Evolutionary conservation across 352 stramenopile genomes (phyloP).

Genomic region (Phytopythium delawarense): DNA sequence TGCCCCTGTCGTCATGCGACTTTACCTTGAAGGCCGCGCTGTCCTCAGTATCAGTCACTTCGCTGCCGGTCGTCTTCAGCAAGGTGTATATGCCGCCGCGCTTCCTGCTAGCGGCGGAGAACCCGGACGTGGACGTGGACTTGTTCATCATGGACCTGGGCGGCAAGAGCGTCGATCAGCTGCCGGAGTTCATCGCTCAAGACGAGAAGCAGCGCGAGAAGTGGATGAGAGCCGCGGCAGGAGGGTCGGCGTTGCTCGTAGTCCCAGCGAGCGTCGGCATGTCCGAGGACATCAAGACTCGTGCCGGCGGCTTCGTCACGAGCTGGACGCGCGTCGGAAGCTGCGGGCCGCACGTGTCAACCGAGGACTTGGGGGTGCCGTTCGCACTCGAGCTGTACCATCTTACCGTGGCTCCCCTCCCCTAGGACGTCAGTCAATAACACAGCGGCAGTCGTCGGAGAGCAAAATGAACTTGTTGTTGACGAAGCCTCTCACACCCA

Average conservation of each 20-base stretch:
- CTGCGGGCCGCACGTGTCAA: conserved; percentile 55
- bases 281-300: background rate
- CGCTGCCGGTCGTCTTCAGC: conserved; percentile 49
- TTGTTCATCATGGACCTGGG: conserved; percentile 48
- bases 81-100: conserved; percentile 82
- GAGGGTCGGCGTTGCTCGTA: conserved; percentile 26
- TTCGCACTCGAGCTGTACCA: conserved; percentile 43
- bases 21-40: conserved; percentile 6
- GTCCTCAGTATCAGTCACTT: background rate
- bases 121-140: conserved; percentile 19
- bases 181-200: conserved; percentile 10
- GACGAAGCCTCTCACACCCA: background rate
- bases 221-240: background rate
- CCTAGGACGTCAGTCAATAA: background rate
- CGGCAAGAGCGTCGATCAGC: conserved; percentile 16
- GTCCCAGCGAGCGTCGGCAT: conserved; percentile 37
- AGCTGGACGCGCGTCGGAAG: conserved; percentile 21
- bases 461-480: background rate
- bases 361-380: conserved; percentile 47
- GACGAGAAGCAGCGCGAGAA: conserved; percentile 7
- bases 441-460: background rate
- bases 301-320: background rate
- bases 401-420: background rate
- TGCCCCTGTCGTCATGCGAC: conserved; percentile 19
- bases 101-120: conserved; percentile 48